Evolutionary conservation across 805 yeast genomes (phyloP), one percentile per base, ranked within the genome.

Genomic region (Tetrapisispora phaffii): DNA sequence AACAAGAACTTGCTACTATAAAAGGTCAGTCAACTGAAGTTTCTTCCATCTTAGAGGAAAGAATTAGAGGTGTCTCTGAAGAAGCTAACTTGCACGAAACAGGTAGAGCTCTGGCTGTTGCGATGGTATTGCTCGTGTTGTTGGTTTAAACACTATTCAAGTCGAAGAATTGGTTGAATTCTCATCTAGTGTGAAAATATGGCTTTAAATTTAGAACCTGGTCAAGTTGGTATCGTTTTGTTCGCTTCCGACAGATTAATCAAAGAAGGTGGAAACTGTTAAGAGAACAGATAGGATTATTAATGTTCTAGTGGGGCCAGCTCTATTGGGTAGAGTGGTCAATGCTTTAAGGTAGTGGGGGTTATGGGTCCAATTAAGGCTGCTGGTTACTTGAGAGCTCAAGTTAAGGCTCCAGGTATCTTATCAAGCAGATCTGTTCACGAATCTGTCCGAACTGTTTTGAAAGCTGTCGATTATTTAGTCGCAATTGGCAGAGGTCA

Each of bases 101-200:
- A 69, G 99, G 99, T 73, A 87, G 96, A 76, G 98, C 93, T 67
- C 79, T 93, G 69, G 84, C 97, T 59, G 96, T 93, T 68, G 98
- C 85, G 99, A 93, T 75, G 99, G 99, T 93, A 93, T 93, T 70
- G 99, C 98, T 72, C 94, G 97, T 82, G 96, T 93, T 68, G 93
- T 85, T 77, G 99, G 99, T 77, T 79, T 93, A 66, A 93, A 89
- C 93, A 93, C 93, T 81, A 82, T 88, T 74, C 97, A 90, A 80
- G 98, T 98, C 69, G 98, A 93, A 79, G 99, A 93, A 78, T 81
- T 93, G 72, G 97, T 93, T 66, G 98, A 93, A 77, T 94, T 93
- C 78, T 78, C 96, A 51, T 87, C 98, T 50, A 98, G 99, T 79
- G 97, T 90, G 65, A 87, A 89, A 76, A 98, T 84, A 93, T 93